Conservation (phyloP, 768 basidiomycete species). For the Suillus ampliporus region DNA sequence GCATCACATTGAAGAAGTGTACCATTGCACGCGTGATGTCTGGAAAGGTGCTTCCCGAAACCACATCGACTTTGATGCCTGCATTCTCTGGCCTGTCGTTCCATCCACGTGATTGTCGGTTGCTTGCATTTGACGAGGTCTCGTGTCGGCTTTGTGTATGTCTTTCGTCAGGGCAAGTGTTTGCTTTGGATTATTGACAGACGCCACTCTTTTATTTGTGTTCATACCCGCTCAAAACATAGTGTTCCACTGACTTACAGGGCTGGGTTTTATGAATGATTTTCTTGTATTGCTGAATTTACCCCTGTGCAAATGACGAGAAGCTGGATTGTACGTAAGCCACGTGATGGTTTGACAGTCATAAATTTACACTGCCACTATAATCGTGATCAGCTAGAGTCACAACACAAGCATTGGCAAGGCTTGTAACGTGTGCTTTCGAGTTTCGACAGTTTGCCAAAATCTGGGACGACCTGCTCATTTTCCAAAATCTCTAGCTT, state of each 20-base stretch:
- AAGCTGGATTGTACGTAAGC: not conserved
- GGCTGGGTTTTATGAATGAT: too few relatives aligned
- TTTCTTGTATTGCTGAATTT: not conserved
- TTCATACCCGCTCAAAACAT: not conserved
- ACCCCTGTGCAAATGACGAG: conserved; percentile 7
- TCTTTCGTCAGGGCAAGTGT: conserved; percentile 58
- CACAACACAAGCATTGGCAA: conserved; percentile 1
- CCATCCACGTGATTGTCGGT: conserved; percentile 48
- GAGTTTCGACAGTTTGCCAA: not conserved
- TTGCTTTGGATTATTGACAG: conserved; percentile 45
- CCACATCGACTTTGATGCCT: conserved; percentile 46
- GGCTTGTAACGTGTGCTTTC: not conserved
- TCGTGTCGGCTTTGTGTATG: conserved; percentile 57
- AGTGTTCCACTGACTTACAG: not conserved
- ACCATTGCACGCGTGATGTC: conserved; percentile 38
- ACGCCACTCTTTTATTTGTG: not conserved
- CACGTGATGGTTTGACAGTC: conserved; percentile 3
- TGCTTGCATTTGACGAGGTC: conserved; percentile 60
- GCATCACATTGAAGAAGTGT: conserved; percentile 56
- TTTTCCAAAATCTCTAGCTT: not conserved
- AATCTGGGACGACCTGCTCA: not conserved
- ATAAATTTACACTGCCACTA: conserved; percentile 11
- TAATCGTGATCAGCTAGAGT: conserved; percentile 7
- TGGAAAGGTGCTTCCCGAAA: conserved; percentile 31
- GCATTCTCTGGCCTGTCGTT: conserved; percentile 57